Conservation (phyloP, 495 filamentous ascomycete genomes). For the Podospora appendiculata region DNA sequence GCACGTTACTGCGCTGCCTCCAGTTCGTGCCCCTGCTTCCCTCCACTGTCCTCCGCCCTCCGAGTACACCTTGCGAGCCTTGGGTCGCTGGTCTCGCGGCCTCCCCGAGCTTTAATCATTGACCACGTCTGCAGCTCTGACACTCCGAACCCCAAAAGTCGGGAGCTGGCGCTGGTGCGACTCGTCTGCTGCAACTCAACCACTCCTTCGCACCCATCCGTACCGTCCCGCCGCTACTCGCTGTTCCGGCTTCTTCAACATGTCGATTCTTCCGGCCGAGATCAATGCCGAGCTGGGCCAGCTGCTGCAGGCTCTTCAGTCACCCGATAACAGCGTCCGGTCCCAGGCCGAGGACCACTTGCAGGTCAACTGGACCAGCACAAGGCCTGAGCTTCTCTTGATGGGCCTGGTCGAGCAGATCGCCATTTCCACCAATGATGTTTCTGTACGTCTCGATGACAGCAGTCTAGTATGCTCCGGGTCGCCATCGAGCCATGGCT, state of each 20-base stretch:
- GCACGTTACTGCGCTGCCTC: background rate
- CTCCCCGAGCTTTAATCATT: background rate
- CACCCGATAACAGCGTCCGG: constrained; percentile 80
- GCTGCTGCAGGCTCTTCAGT: constrained; percentile 78
- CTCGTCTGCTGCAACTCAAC: background rate
- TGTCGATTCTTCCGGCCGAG: constrained; percentile 80
- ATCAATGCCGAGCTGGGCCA: constrained; percentile 73
- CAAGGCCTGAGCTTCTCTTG: constrained; percentile 74
- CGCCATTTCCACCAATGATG: constrained; percentile 52
- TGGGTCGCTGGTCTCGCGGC: background rate
- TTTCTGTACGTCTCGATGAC: constrained; percentile 48
- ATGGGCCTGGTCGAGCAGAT: constrained; percentile 94
- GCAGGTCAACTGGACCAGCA: constrained; percentile 77
- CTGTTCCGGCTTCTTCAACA: constrained; percentile 24
- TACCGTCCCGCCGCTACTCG: too few species aligned
- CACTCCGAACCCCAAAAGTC: background rate
- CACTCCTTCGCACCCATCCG: too few species aligned
- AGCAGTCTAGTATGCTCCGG: background rate
- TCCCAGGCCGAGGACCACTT: constrained; percentile 83
- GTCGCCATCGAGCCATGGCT: background rate
- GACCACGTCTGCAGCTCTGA: background rate
- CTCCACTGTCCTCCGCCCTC: background rate
- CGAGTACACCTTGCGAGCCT: too few species aligned
- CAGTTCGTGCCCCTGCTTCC: background rate
- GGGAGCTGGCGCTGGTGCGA: background rate